Evolutionary conservation across 805 yeast genomes (phyloP), one percentile per base, ranked within the genome.

Genomic region (Millerozyma acaciae): DNA sequence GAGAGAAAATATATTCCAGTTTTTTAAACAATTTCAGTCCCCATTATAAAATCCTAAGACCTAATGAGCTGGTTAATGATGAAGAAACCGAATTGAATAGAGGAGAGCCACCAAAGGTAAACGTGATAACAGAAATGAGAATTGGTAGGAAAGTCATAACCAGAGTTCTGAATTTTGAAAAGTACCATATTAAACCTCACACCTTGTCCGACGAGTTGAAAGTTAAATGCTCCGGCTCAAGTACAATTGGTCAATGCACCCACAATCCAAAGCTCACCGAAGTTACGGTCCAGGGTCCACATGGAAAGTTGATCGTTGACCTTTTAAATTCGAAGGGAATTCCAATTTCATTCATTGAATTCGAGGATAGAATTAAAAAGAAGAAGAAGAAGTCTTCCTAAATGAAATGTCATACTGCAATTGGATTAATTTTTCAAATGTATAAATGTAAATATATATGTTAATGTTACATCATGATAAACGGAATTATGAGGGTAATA

Each of bases 221-320:
- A 38, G 76, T 78, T 14, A 79, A 78, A 42, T 93, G 97, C 54
- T 89, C 96, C 8, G 96, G 96, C 0, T 85, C 97, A 0, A 73
- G 93, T 0, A 79, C 96, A 0, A 70, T 84, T 8, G 81, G 80
- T 0, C 77, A 75, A 18, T 73, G 76, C 26, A 63, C 65, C 10
- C 74, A 73, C 24, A 71, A 75, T 32, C 80, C 80, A 4, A 72
- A 69, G 23, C 48, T 72, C 0, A 55, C 68, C 25, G 94, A 85
- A 47, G 87, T 93, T 4, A 71, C 78, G 29, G 95, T 93, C 2
- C 97, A 93, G 61, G 98, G 98, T 0, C 84, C 90, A 2, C 97
- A 90, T 53, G 78, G 78, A 16, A 71, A 75, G 29, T 54, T 70
- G 0, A 75, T 83, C 8, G 61, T 69, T n/a, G 80, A 78, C 2